Evolutionary conservation across 306 rosid species (phyloP).

Genomic region (Fagus crenata): DNA sequence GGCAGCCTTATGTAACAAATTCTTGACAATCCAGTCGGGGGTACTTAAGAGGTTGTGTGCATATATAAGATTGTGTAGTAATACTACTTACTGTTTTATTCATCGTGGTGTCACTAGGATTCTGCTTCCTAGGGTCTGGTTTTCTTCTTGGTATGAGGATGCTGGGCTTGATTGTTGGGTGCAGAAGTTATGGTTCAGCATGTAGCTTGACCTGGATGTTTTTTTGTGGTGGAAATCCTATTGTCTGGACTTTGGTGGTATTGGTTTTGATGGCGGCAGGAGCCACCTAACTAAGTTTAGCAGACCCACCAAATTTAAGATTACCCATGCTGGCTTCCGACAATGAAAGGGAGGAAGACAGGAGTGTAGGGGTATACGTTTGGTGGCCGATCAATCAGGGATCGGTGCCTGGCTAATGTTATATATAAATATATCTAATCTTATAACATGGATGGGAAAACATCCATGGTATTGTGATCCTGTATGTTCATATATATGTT

Average conservation of each 20-base stretch:
- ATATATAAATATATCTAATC: conserved; percentile 52
- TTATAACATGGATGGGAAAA: conserved; percentile 57
- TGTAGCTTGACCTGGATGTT: conserved; percentile 47
- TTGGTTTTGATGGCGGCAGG: conserved; percentile 37
- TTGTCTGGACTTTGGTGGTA: conserved; percentile 34
- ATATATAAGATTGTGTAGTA: conserved; percentile 68
- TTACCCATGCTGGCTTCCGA: conserved; percentile 44
- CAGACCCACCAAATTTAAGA: conserved; percentile 45
- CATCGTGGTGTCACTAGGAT: conserved; percentile 47
- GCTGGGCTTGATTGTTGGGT: conserved; percentile 27
- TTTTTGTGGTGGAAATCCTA: conserved; percentile 39
- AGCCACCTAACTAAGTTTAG: conserved; percentile 46
- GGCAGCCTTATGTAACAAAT: conserved; percentile 48
- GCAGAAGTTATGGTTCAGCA: conserved; percentile 48
- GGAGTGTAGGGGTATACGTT: conserved; percentile 41
- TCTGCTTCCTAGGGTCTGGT: conserved; percentile 51
- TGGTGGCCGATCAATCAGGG: conserved; percentile 49
- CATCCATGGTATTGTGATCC: conserved; percentile 56
- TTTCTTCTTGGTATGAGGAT: conserved; percentile 28
- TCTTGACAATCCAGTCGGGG: conserved; percentile 29
- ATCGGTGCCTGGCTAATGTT: conserved; percentile 53
- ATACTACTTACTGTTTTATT: conserved; percentile 53
- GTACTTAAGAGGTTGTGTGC: conserved; percentile 34
- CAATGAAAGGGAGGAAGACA: conserved; percentile 51
- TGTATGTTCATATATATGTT: conserved; percentile 54